A percentile compares a stretch with the other conserved stretches of the same genome.
Conservation (phyloP, 306 rosid species). For the Carpinus fangiana region DNA sequence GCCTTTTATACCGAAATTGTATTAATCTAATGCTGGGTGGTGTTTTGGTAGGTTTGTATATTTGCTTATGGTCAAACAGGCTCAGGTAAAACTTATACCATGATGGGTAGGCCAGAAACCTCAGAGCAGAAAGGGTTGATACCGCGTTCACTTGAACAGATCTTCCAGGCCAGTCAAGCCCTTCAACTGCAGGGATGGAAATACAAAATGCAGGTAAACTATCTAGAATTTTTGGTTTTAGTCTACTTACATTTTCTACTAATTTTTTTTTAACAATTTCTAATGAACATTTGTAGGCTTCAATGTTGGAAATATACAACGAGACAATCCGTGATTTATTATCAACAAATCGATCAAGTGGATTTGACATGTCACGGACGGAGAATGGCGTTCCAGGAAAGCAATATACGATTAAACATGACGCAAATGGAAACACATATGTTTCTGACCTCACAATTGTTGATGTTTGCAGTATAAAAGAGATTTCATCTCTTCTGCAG, state of each 20-base stretch:
- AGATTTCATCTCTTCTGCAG: constrained; percentile 83
- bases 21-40: neutral
- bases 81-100: constrained; percentile 88
- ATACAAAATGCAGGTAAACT: constrained; percentile 77
- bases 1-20: neutral
- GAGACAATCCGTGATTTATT: constrained; percentile 90
- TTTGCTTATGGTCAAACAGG: constrained; percentile 99
- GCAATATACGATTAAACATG: constrained; percentile 88
- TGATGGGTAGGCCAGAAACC: constrained; percentile 89
- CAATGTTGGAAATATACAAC: constrained; percentile 85
- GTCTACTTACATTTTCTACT: constrained; percentile 13
- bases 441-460: constrained; percentile 83
- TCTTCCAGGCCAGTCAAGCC: constrained; percentile 77
- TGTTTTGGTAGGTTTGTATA: constrained; percentile 79
- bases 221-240: constrained; percentile 11
- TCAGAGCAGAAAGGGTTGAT: constrained; percentile 83
- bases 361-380: constrained; percentile 45
- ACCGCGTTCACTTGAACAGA: constrained; percentile 89
- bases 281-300: constrained; percentile 49
- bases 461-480: constrained; percentile 76
- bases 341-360: constrained; percentile 56
- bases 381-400: constrained; percentile 67
- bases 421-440: constrained; percentile 78
- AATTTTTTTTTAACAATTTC: neutral
- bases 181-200: constrained; percentile 88